Percentiles rank a stretch among this genome's conserved stretches.
Evolutionary conservation across 2,329 filamentous ascomycete species (phyloP).

Genomic region (Pseudogymnoascus sp.): DNA sequence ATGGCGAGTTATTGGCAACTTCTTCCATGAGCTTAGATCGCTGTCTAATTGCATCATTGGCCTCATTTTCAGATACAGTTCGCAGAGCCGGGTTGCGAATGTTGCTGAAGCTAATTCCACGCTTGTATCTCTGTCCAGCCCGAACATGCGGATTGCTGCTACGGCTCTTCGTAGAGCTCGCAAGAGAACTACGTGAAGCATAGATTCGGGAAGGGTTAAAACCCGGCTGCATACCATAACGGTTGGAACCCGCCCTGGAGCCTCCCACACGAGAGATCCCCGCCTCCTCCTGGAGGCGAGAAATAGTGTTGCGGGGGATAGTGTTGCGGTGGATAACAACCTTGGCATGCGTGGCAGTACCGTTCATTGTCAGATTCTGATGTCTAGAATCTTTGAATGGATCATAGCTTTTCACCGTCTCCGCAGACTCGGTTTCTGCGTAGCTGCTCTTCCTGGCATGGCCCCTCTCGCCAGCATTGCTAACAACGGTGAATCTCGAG

Average conservation of each 20-base stretch:
- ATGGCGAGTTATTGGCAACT: background rate
- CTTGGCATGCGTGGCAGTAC: conserved; percentile 15
- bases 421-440: conserved; percentile 30
- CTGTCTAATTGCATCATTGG: background rate
- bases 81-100: conserved; percentile 27
- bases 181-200: conserved; percentile 39
- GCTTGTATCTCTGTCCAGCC: conserved; percentile 45
- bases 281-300: background rate
- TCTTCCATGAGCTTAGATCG: background rate
- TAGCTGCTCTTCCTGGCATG: conserved; percentile 33
- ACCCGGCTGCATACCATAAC: conserved; percentile 14
- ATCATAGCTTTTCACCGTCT: conserved; percentile 63
- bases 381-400: conserved; percentile 59
- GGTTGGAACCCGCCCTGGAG: conserved; percentile 13
- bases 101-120: conserved; percentile 57
- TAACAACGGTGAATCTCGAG: conserved; percentile 59
- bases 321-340: conserved; percentile 23
- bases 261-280: conserved; percentile 7
- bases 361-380: conserved; percentile 29
- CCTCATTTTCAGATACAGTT: background rate
- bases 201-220: conserved; percentile 23
- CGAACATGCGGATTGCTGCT: conserved; percentile 29
- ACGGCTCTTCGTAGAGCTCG: conserved; percentile 35
- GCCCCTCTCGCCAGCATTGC: conserved; percentile 46
- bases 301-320: background rate